Base-by-base conservation (phyloP, 108 stramenopile genomes). In the Parietichytrium sp. region DNA sequence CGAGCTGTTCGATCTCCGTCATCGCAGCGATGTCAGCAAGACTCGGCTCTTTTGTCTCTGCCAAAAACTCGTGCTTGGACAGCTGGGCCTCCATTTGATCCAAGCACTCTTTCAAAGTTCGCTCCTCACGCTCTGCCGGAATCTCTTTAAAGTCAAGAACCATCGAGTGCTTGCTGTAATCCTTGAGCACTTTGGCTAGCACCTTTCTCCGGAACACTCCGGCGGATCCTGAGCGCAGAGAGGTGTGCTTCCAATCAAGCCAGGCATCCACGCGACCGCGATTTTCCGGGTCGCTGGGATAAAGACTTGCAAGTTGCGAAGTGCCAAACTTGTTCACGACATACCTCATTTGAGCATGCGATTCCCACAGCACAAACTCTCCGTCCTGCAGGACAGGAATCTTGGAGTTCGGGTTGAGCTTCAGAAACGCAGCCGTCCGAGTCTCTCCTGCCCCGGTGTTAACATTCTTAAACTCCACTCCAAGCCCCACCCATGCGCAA, bases 231-330 rank as follows among this genome's bases (percentile, higher is more conserved):
- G 42, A 23, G 6, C 61, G 33, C 29, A 72, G 42, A 72, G 23
- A 45, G 8, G 29, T 72, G 42, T 72, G 61, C 33, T 72, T 72
- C 61, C 61, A 72, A 27, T 72, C 61, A 25, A 72, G 61, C 61
- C 61, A 72, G 33, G 20, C 13, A 38, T 72, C 61, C 10, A 72
- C 45, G 13, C 38, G 33, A 6, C 16, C 33, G 6, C 61, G 6
- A 10, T 16, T 23, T 25, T 72, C 38, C 29, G 45, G 61, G 45
- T 72, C 42, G 6, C 38, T 45, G 1, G 42, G 33, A 27, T 72
- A 72, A 6, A 72, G 61, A 10, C 20, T n/a, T n/a, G 36, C 61
- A 8, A 10, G 13, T 31, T 45, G 23, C 3, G 33, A n/a, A 20
- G 10, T 15, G 33, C 38, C 61, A 27, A 23, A 72, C 20, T 72